Evolutionary conservation across 2,329 filamentous ascomycete species (phyloP).

Genomic region (Alternaria brassicicola): DNA sequence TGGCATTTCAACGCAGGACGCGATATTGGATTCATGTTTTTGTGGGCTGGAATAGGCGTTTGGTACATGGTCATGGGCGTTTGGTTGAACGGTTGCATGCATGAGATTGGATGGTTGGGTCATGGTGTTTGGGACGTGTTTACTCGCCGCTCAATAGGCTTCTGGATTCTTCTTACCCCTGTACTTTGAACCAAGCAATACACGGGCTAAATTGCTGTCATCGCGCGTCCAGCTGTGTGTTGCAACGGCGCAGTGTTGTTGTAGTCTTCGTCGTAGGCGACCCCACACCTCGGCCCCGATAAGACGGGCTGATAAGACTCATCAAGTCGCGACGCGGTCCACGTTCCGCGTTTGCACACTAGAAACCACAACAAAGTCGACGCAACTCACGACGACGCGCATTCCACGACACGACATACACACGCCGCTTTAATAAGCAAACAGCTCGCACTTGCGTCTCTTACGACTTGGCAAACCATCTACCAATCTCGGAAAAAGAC

Average conservation of each 20-base stretch:
- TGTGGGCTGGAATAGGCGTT: slow-evolving; percentile 7
- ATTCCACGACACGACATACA: not conserved
- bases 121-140: not conserved
- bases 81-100: not conserved
- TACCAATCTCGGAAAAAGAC: no score
- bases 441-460: not conserved
- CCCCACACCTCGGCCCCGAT: slow-evolving; percentile 25
- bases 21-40: not conserved
- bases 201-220: not conserved
- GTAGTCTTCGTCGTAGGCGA: not conserved
- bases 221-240: not conserved
- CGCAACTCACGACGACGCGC: not conserved
- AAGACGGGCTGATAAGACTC: slow-evolving; percentile 8
- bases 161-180: no score
- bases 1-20: not conserved
- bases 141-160: not conserved
- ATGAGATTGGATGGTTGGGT: not conserved
- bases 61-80: not conserved
- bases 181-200: not conserved
- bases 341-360: slow-evolving; percentile 27
- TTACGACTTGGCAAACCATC: not conserved
- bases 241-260: not conserved
- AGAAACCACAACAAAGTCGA: slow-evolving; percentile 10
- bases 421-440: not conserved
- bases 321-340: slow-evolving; percentile 18